phyloP scores from a whole-genome alignment of 768 basidiomycete species.

The Gloeostereum incarnatum region DNA sequence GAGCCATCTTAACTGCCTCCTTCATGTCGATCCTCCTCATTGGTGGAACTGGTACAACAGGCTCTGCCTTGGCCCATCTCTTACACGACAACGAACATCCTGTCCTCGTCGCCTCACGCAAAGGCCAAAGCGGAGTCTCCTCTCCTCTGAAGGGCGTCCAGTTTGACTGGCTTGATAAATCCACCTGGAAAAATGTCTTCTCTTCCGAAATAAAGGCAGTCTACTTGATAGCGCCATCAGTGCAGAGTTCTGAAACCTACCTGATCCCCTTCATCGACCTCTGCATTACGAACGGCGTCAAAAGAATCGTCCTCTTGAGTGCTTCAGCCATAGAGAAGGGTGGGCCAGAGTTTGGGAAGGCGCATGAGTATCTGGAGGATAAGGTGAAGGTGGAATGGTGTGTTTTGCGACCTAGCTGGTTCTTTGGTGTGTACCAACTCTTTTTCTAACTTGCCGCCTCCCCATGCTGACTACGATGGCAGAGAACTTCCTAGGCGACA shows the following conservation, averaged over 20 bases:
- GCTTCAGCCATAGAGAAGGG: constrained; percentile 15
- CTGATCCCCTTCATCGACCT: constrained; percentile 21
- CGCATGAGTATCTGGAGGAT: constrained; percentile 24
- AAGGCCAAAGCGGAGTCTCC: constrained; percentile 12
- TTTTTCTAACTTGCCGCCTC: too few relatives aligned
- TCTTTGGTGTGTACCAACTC: constrained; percentile 23
- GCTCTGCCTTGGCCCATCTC: constrained; percentile 15
- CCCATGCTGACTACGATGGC: too few relatives aligned
- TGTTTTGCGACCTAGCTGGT: constrained; percentile 27
- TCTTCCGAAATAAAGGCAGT: constrained; percentile 16
- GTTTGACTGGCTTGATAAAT: constrained; percentile 26
- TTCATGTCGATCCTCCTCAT: constrained; percentile 24
- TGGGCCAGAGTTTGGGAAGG: constrained; percentile 13
- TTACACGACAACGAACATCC: constrained; percentile 15
- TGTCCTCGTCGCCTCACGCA: constrained; percentile 20
- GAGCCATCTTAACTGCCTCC: too few relatives aligned
- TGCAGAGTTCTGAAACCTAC: constrained; percentile 10
- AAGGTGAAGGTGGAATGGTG: constrained; percentile 22
- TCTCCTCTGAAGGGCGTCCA: constrained; percentile 16
- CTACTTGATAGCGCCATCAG: constrained; percentile 19
- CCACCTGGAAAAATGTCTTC: constrained; percentile 23
- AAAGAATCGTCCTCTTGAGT: constrained; percentile 22
- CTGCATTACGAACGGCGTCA: constrained; percentile 21
- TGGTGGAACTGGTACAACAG: constrained; percentile 26
- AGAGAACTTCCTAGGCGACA: too few relatives aligned